Percentiles rank a stretch among this genome's conserved stretches.
These are phyloP conservation scores for Globisporangium echinulatum DNA, from an alignment of 352 stramenopile species.

Conservation along the genomic window DNA sequence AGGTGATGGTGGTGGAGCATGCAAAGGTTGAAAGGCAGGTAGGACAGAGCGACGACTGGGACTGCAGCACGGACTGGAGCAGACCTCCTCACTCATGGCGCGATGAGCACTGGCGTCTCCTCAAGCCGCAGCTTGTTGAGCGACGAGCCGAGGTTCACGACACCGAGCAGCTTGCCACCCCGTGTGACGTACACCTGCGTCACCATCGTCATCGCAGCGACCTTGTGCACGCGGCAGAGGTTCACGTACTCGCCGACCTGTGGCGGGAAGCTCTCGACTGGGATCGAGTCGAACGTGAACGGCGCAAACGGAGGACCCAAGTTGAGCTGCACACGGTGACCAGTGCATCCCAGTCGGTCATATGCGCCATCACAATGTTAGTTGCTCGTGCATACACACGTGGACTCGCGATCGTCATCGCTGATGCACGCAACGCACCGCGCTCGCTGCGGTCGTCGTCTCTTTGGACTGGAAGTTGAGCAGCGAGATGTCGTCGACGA, in stretches of 20 bases:
- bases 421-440: conserved; percentile 20
- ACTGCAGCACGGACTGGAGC: too few relatives aligned
- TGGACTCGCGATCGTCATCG: too few relatives aligned
- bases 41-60: too few relatives aligned
- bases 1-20: too few relatives aligned
- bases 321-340: conserved; percentile 32
- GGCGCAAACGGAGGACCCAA: conserved; percentile 61
- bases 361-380: background rate
- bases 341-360: too few relatives aligned
- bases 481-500: conserved; percentile 60
- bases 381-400: background rate
- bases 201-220: conserved; percentile 78
- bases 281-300: conserved; percentile 56
- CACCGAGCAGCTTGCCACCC: conserved; percentile 52
- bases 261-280: conserved; percentile 70
- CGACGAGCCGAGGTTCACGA: conserved; percentile 62
- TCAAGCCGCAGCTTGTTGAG: conserved; percentile 45
- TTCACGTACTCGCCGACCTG: conserved; percentile 66
- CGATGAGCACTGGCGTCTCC: conserved; percentile 37
- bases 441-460: conserved; percentile 30
- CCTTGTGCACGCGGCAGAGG: conserved; percentile 62
- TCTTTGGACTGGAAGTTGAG: conserved; percentile 67
- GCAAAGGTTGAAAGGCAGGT: too few relatives aligned
- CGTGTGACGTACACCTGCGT: conserved; percentile 80
- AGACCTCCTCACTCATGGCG: conserved; percentile 8